phyloP scores from a whole-genome alignment of 169 alveolate species.

The Plasmodium vinckei region DNA sequence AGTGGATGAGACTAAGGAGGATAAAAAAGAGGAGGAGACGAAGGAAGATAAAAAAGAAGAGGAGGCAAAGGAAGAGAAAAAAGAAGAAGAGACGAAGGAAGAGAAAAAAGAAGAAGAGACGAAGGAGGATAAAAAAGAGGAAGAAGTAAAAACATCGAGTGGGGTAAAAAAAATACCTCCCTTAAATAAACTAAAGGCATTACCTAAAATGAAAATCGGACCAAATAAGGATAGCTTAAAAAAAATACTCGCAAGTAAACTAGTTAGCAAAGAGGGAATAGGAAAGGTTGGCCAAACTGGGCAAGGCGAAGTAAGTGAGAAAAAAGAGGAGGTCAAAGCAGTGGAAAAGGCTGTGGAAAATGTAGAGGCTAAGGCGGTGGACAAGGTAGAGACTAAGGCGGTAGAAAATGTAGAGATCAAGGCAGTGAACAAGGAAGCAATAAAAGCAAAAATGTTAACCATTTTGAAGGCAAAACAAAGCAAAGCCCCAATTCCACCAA shows the following conservation, averaged over 20 bases:
- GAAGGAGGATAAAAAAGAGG: background rate
- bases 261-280: background rate
- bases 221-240: constrained; percentile 55
- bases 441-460: constrained; percentile 77
- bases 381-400: background rate
- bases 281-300: constrained; percentile 2
- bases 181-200: constrained; percentile 6
- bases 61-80: background rate
- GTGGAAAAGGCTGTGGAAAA: constrained; percentile 5
- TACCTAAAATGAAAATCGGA: constrained; percentile 35
- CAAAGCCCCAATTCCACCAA: background rate
- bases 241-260: background rate
- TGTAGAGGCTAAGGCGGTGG: background rate
- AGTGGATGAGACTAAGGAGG: background rate
- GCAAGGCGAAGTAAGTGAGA: background rate
- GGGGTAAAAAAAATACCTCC: background rate
- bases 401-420: constrained; percentile 37
- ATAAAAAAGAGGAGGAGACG: background rate
- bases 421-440: constrained; percentile 56
- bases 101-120: background rate
- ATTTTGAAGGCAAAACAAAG: constrained; percentile 30
- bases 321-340: constrained; percentile 22
- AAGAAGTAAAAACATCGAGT: background rate
- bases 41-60: background rate
- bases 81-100: background rate